Base-by-base conservation (phyloP, 2,329 filamentous ascomycete genomes). In the Akanthomyces muscarius region DNA sequence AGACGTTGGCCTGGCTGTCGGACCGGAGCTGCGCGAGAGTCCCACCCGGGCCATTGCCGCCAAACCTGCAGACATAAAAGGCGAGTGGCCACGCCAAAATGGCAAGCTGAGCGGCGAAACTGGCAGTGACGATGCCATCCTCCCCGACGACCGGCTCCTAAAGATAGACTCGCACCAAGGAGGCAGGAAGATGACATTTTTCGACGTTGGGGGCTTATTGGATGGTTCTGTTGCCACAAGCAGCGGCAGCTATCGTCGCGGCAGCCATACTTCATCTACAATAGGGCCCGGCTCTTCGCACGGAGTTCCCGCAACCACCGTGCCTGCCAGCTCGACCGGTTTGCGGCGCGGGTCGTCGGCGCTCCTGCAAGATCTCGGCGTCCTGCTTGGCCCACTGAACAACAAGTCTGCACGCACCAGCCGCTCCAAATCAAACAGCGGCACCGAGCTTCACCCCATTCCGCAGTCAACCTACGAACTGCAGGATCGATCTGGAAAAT, bases 171-270 rank as follows among this genome's bases (percentile, higher is more conserved):
- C 55, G 13, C 65, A 50, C 42, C 44, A 61, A 28, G 66, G 68
- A 14, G 71, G 67, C 11, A 71, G 70, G 48, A 70, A 83, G 53
- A 85, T 95, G 5, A 91, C 90, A 0, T 94, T 97, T 73, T 92
- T 94, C 69, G 93, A 97, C 68, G 88, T 92, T 1, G 92, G 92
- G 25, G 91, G 90, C 0, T 77, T 96, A 0, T 77, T 96, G 0
- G 86, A 88, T 5, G 81, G 80, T 21, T 66, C 75, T 1, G 57
- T 61, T 30, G 67, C 68, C 7, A 70, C 70, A 56, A 71, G 72
- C 65, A 73, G 69, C 57, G 69, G 69, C 30, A 74, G 72, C 53
- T 69, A 74, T 54, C 71, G 75, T 47, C 74, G 76, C 13, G 76
- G 77, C 36, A 83, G 80, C 65, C 73, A 72, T 62, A 73, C 74